phyloP scores from a whole-genome alignment of 306 rosid species.

The Cucumis melo region DNA sequence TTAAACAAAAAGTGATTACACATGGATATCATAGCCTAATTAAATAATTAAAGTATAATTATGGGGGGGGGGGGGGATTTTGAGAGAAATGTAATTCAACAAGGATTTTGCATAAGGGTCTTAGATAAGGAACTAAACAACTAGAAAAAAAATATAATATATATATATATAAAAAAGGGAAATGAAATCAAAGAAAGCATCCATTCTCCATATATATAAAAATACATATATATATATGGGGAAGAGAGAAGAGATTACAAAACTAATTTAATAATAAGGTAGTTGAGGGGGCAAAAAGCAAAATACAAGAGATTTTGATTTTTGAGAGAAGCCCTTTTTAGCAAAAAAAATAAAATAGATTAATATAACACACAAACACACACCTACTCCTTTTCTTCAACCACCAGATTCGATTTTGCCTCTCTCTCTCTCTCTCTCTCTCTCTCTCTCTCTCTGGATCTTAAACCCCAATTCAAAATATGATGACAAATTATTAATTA shows the following conservation, averaged over 20 bases:
- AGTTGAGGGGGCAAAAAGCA: neutral
- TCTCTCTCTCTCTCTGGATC: conserved; percentile 15
- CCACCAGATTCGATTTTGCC: conserved; percentile 28
- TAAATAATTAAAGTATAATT: neutral
- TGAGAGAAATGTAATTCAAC: neutral
- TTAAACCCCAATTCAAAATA: conserved; percentile 11
- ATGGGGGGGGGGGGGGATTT: neutral
- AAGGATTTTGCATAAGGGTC: neutral
- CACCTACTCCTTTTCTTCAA: conserved; percentile 16
- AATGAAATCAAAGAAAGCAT: neutral
- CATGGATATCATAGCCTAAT: no score
- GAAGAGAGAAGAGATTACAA: neutral
- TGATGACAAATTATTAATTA: conserved; percentile 18
- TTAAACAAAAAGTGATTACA: neutral
- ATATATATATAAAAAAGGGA: neutral
- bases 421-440: conserved; percentile 3
- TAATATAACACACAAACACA: neutral
- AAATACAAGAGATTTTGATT: neutral
- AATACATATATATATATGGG: neutral
- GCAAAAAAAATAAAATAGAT: conserved; percentile 5
- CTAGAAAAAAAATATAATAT: no score
- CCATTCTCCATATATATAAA: no score
- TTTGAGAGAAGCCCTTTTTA: neutral
- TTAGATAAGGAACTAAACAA: neutral
- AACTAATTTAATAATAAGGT: neutral